Base-by-base conservation (phyloP, 1,284 basidiomycete genomes). In the Marasmius fiardii region DNA sequence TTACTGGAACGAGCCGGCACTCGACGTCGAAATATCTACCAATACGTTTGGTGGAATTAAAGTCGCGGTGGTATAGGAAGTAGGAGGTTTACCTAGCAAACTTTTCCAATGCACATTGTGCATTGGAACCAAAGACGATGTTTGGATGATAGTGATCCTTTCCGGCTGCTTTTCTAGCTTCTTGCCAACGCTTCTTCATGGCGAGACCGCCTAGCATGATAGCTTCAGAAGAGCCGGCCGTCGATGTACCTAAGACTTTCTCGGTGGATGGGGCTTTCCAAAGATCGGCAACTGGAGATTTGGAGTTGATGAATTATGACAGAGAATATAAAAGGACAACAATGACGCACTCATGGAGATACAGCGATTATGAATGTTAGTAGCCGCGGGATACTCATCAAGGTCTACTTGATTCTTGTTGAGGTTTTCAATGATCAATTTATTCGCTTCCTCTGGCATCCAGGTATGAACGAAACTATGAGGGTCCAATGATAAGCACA, bases 121-220 rank as follows among this genome's bases (percentile, higher is more conserved):
- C 86, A 62, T 88, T 86, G 52, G 82, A 72, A 28, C 85, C 82
- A 64, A 84, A 81, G 41, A 86, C 75, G 53, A 85, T 76, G 66
- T 85, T 83, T 52, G 82, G 83, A 45, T 82, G 75, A 66, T 76
- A 79, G 57, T 78, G 74, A 58, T 79, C 76, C 68, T 87, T 88
- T 43, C 86, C 88, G 14, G 77, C 78, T 1, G 76, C 78, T 69
- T 86, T 87, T 63, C 82, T 77, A 54, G 73, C 74, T 45, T 82
- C 82, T 70, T 91, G 88, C 88, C 88, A 91, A 43, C 78, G 74
- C 66, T 83, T 83, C 72, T 91, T 91, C 72, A 90, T 77, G 1
- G 88, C 85, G 2, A 91, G 73, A 39, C 86, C 88, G 14, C 83
- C 86, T 14, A 90, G 81, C 82, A 88, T 85, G 70, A 91, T 88